Conservation (phyloP, 2,329 filamentous ascomycete genomes). For the Coniochaeta sp. region DNA sequence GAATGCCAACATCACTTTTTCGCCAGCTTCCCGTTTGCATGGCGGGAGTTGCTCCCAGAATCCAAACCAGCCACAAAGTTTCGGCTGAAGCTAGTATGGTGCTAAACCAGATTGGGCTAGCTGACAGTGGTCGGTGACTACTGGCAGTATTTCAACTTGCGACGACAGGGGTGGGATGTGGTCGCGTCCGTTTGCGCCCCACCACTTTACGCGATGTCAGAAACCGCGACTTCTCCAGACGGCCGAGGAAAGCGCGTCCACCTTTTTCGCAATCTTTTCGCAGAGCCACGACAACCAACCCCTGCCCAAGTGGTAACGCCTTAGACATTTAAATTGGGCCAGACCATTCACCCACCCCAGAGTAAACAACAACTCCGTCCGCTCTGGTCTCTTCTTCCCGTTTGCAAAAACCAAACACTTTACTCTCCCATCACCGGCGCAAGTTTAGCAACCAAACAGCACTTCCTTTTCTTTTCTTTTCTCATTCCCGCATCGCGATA, state of each 20-base stretch:
- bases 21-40: too few relatives aligned
- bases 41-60: too few relatives aligned
- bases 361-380: slow-evolving; percentile 1
- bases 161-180: too few relatives aligned
- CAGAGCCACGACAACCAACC: background rate
- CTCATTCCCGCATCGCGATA: background rate
- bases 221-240: too few relatives aligned
- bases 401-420: background rate
- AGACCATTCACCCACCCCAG: background rate
- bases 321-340: background rate
- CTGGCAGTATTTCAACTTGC: too few relatives aligned
- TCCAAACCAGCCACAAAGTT: too few relatives aligned
- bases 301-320: background rate
- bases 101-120: too few relatives aligned
- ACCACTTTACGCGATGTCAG: too few relatives aligned
- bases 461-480: background rate
- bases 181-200: too few relatives aligned
- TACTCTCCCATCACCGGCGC: background rate
- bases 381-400: background rate
- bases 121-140: too few relatives aligned
- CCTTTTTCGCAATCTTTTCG: background rate
- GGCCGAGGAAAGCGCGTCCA: slow-evolving; percentile 4
- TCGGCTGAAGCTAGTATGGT: too few relatives aligned
- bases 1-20: too few relatives aligned
- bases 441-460: background rate